Conservation (phyloP, 2,329 filamentous ascomycete species). For the Trichoderma hamatum region DNA sequence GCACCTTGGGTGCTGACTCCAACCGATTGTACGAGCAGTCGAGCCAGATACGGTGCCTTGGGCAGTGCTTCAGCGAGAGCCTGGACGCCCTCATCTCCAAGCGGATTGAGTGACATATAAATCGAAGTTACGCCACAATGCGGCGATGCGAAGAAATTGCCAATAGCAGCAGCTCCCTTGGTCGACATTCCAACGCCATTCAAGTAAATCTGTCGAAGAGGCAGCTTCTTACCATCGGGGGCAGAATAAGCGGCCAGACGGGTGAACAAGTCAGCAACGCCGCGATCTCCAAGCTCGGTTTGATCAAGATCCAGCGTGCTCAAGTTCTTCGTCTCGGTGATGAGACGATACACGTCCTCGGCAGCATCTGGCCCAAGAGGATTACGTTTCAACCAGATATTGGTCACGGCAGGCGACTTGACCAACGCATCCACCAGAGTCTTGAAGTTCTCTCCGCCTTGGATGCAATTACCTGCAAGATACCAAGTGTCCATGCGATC, state of each 20-base stretch:
- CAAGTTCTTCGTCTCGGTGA: conserved; percentile 47
- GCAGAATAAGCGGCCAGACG: conserved; percentile 39
- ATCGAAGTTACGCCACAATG: conserved; percentile 42
- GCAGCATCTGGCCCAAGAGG: conserved; percentile 48
- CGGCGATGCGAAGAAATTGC: conserved; percentile 39
- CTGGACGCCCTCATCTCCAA: conserved; percentile 40
- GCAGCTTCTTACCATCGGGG: conserved; percentile 35
- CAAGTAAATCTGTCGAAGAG: conserved; percentile 44
- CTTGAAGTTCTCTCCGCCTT: conserved; percentile 45
- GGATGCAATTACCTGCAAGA: conserved; percentile 57
- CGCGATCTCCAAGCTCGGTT: conserved; percentile 53
- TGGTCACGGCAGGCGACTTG: conserved; percentile 48
- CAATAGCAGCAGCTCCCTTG: conserved; percentile 38
- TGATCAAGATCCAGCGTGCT: conserved; percentile 58
- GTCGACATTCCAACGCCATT: conserved; percentile 43
- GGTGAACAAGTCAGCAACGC: conserved; percentile 49
- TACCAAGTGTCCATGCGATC: conserved; percentile 58
- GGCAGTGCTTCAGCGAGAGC: conserved; percentile 39
- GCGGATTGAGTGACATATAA: conserved; percentile 45
- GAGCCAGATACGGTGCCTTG: conserved; percentile 40
- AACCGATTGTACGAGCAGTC: conserved; percentile 48
- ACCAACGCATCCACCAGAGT: conserved; percentile 50
- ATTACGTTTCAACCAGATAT: conserved; percentile 59
- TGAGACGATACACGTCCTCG: conserved; percentile 47
- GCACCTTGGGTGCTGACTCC: conserved; percentile 47